Base-by-base conservation (phyloP, 2,329 filamentous ascomycete genomes). In the Beauveria pseudobassiana region DNA sequence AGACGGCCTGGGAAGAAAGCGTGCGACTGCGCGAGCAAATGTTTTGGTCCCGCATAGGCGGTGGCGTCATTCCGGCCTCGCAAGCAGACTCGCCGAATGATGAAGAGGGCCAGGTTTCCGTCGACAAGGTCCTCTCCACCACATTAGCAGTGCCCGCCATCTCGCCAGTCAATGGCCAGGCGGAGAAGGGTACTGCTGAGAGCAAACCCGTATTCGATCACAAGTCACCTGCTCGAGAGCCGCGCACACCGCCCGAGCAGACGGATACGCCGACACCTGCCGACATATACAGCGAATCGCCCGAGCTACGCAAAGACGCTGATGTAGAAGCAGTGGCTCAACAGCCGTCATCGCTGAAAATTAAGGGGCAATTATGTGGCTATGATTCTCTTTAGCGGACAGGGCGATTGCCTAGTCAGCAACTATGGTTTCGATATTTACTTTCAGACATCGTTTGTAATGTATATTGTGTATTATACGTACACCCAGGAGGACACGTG, bases 41-140 rank as follows among this genome's bases (percentile, higher is more conserved):
- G 89, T 99, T 99, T 72, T 99, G 95, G 95, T 86, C 90, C 56
- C 85, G 95, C 61, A 86, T 99, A 58, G 93, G 93, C 28, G 95
- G 93, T 30, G 95, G 95, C 16, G 91, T 99, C 2, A 77, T 98
- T 14, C 95, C 93, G 1, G 79, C 83, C 10, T 68, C 69, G 12
- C 75, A 75, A 26, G 64, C 59, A 18, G 30, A 52, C n/a, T 52
- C 54, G 30, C 43, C 61, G 9, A 53, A 43, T 16, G 54, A 58
- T 22, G 50, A 62, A 10, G 40, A 40, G 18, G 10, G 48, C 3
- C 59, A 24, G 6, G 22, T 30, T 12, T 49, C 42, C 40, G 46
- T 50, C 38, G 60, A 57, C 22, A 22, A 22, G 9, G 59, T 56
- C 22, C 20, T 53, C 3, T 50, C 28, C 60, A 52, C 45, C 16